Evolutionary conservation across 1,139 yeast species (phyloP), one percentile per base, ranked within the genome.

Genomic region (Lodderomyces oxycetoniae): DNA sequence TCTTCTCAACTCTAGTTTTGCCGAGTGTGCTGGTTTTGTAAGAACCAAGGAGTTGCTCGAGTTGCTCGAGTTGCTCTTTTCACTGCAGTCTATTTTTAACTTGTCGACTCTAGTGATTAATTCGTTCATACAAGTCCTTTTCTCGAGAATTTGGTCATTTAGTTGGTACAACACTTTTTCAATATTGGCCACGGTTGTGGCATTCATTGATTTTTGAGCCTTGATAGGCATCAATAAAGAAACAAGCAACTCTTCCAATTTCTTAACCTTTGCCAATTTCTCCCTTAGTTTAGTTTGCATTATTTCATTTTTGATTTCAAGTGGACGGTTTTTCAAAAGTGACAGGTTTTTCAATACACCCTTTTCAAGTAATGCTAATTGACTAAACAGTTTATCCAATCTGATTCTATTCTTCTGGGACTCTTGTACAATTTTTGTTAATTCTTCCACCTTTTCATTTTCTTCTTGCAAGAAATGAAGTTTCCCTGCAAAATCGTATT

Each of bases 181-280:
- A 26, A 55, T 33, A 30, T 51, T 53, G 5, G 49, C 46, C 5
- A 53, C 31, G 2, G 54, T 39, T 7, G 45, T 32, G 4, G 39
- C 35, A 10, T 42, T 41, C 7, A 42, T 37, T 10, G 43, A 37
- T 5, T 44, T 33, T 31, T 40, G 45, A 3, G 58, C 55, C 33
- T 59, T 59, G 8, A 59, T 38, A 3, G 63, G 59, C 48, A 59
- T 51, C 43, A 59, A 42, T 25, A 41, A 30, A n/a, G 42, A 28
- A 6, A 48, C 39, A 10, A 57, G 33, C 21, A 50, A 38, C 19
- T 49, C 46, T 38, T 53, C 54, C 8, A 51, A 41, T 4, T 38
- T 30, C 28, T 45, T 38, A 6, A 57, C 45, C 5, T 38, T 34
- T 3, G 35, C 26, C 12, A 55, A 37, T 34, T 56, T 57, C 14